Percentiles rank a stretch among this genome's conserved stretches.
These are phyloP conservation scores for Ceratobasidium sp. DNA, from an alignment of 1,284 basidiomycete species.

Conservation along the genomic window DNA sequence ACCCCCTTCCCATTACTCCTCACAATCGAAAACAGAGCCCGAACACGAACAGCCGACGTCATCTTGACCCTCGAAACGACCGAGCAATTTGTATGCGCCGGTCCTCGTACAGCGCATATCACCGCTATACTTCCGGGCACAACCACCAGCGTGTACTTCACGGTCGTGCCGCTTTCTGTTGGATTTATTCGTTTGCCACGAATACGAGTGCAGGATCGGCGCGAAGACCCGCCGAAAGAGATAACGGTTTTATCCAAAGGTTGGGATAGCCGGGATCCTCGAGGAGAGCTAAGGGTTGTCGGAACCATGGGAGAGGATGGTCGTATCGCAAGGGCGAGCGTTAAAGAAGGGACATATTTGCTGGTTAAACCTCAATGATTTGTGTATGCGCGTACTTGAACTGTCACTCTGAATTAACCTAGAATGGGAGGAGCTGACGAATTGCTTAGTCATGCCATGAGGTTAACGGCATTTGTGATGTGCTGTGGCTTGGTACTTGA, in stretches of 20 bases:
- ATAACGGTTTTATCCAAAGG: neutral
- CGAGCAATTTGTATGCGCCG: conserved; percentile 75
- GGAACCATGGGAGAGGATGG: neutral
- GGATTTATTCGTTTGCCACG: conserved; percentile 47
- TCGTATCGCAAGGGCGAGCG: conserved; percentile 7
- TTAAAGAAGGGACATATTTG: neutral
- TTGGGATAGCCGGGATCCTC: neutral
- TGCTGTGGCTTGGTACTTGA: conserved; percentile 2
- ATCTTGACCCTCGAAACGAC: conserved; percentile 76
- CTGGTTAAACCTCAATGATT: conserved; percentile 11
- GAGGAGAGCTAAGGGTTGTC: conserved; percentile 15
- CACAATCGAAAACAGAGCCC: conserved; percentile 74
- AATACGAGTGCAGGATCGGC: conserved; percentile 31
- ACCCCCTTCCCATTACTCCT: conserved; percentile 68
- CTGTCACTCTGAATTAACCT: neutral
- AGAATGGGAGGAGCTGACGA: conserved; percentile 4
- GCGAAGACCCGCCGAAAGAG: conserved; percentile 18
- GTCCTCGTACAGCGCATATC: conserved; percentile 72
- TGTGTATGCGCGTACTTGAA: neutral
- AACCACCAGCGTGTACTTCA: conserved; percentile 74
- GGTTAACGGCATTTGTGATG: conserved; percentile 24
- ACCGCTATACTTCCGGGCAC: conserved; percentile 76
- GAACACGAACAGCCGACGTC: conserved; percentile 72
- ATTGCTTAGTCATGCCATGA: neutral
- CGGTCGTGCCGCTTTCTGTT: conserved; percentile 68